phyloP scores from a whole-genome alignment of 208 protist genomes.

The Naegleria gruberi region DNA sequence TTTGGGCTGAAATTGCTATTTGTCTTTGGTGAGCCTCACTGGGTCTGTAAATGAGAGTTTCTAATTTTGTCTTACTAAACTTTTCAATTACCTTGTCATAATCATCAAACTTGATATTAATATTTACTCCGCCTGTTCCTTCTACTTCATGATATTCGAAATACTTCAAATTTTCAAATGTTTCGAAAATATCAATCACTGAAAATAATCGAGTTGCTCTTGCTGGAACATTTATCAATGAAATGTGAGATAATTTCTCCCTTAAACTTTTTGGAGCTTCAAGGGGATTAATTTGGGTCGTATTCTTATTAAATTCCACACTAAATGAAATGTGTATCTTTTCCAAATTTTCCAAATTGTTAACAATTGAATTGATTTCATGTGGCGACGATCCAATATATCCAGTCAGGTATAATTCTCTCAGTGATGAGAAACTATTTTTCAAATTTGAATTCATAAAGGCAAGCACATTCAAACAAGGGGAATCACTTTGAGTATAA shows the following conservation, averaged over 20 bases:
- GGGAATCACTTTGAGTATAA: neutral
- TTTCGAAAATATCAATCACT: neutral
- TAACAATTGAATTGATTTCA: neutral
- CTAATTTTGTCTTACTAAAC: neutral
- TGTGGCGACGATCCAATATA: neutral
- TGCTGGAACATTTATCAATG: neutral
- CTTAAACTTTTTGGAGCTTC: neutral
- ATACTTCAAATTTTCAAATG: neutral
- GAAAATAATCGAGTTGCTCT: neutral
- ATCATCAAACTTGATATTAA: neutral
- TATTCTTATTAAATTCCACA: neutral
- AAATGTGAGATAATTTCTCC: neutral
- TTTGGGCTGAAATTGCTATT: neutral
- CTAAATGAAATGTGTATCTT: neutral
- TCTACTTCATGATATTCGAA: neutral
- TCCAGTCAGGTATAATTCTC: neutral
- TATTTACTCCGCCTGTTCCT: neutral
- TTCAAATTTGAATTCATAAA: neutral
- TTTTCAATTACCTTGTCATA: neutral
- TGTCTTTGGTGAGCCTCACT: neutral
- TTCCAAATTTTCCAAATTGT: neutral
- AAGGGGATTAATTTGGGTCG: neutral
- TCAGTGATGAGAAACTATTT: neutral
- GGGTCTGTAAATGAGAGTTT: neutral
- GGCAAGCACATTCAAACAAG: neutral